phyloP scores from a whole-genome alignment of 768 basidiomycete genomes.

The Tylopilus sp. region DNA sequence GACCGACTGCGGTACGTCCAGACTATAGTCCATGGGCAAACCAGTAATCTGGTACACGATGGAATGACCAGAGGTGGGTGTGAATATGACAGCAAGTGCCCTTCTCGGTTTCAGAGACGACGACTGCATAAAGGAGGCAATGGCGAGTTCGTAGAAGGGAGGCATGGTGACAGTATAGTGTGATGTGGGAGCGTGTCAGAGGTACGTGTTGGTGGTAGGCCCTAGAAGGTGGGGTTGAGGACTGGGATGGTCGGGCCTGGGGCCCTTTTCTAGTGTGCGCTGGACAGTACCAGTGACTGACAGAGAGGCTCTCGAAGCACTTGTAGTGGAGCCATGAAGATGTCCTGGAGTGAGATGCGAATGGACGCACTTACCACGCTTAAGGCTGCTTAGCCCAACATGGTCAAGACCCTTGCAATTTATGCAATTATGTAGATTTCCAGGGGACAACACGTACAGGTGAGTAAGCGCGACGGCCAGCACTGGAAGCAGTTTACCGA shows the following conservation, averaged over 20 bases:
- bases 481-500: slow-evolving; percentile 24
- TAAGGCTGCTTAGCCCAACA: slow-evolving; percentile 19
- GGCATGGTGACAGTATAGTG: slow-evolving; percentile 21
- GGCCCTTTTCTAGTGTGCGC: slow-evolving; percentile 22
- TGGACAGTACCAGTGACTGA: slow-evolving; percentile 13
- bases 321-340: slow-evolving; percentile 18
- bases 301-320: slow-evolving; percentile 9
- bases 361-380: slow-evolving; percentile 9
- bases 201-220: not conserved
- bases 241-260: not conserved
- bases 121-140: slow-evolving; percentile 25
- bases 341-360: slow-evolving; percentile 18
- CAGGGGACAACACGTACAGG: slow-evolving; percentile 22
- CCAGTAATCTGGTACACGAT: slow-evolving; percentile 32
- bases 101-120: slow-evolving; percentile 22
- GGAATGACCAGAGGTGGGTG: slow-evolving; percentile 27
- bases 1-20: slow-evolving; percentile 33
- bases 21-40: slow-evolving; percentile 24
- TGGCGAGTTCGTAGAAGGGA: slow-evolving; percentile 32
- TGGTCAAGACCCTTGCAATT: slow-evolving; percentile 22
- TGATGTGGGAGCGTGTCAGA: not conserved
- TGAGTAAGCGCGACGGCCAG: slow-evolving; percentile 10
- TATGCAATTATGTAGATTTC: slow-evolving; percentile 26
- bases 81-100: slow-evolving; percentile 28
- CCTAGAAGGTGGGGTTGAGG: not conserved